These are phyloP conservation scores for Lithospermum erythrorhizon DNA, from an alignment of 257 asterid species.

Conservation along the genomic window DNA sequence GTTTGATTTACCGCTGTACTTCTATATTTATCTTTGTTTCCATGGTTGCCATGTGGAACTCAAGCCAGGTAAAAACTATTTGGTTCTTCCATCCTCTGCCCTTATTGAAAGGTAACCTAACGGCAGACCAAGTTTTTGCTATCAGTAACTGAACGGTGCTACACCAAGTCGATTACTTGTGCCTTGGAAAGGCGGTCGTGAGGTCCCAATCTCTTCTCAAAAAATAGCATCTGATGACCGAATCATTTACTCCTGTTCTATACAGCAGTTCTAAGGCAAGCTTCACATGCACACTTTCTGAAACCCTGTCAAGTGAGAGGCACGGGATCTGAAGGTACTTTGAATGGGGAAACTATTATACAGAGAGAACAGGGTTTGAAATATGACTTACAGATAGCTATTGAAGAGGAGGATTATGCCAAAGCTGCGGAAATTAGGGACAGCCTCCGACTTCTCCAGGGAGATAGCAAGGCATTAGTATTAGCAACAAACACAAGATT, in stretches of 20 bases:
- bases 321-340: constrained; percentile 63
- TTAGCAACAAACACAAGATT: constrained; percentile 78
- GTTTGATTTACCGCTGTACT: background rate
- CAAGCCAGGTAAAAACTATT: no score
- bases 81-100: no score
- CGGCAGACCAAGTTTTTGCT: no score
- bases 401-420: constrained; percentile 70
- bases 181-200: no score
- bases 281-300: constrained; percentile 33
- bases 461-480: constrained; percentile 69
- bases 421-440: constrained; percentile 91
- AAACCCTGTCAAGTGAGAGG: constrained; percentile 44
- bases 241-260: constrained; percentile 31
- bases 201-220: no score
- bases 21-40: background rate
- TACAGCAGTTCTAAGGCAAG: constrained; percentile 34
- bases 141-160: no score
- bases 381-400: constrained; percentile 58
- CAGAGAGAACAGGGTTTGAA: constrained; percentile 55
- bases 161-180: no score
- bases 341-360: constrained; percentile 75
- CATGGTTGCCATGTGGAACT: background rate
- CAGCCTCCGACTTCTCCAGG: constrained; percentile 70
- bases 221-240: constrained; percentile 9
- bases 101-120: no score